These are phyloP conservation scores for Fraxinus nigra DNA, from an alignment of 305 asterid species.

Conservation along the genomic window DNA sequence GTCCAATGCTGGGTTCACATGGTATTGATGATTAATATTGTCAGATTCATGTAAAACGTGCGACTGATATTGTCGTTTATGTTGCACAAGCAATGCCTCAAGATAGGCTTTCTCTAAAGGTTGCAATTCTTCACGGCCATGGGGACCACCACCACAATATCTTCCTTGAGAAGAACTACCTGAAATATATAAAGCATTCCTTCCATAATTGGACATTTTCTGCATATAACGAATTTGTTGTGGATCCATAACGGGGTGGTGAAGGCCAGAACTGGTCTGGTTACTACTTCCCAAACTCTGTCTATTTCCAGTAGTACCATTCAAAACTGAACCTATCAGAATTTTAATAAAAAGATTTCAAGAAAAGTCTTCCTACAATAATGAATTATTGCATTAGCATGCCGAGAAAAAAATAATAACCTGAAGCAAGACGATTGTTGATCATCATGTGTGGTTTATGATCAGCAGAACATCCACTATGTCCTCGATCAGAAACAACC, in stretches of 20 bases:
- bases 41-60: conserved; percentile 35
- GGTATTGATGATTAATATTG: conserved; percentile 37
- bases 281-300: conserved; percentile 39
- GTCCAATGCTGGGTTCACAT: conserved; percentile 32
- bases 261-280: conserved; percentile 40
- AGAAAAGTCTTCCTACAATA: not conserved
- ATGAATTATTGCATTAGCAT: not conserved
- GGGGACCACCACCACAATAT: conserved; percentile 35
- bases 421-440: conserved; percentile 21
- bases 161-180: conserved; percentile 44
- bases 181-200: conserved; percentile 23
- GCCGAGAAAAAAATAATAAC: conserved; percentile 21
- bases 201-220: conserved; percentile 33
- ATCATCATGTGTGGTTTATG: conserved; percentile 24
- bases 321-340: conserved; percentile 45
- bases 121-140: conserved; percentile 44
- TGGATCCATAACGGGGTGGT: conserved; percentile 39
- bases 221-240: conserved; percentile 40
- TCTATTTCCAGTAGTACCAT: conserved; percentile 38
- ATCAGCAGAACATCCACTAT: conserved; percentile 28
- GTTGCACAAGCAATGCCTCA: conserved; percentile 63
- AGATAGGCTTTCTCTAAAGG: conserved; percentile 65
- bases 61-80: conserved; percentile 49
- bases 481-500: conserved; percentile 24
- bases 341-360: not conserved